Percentiles rank a stretch among this genome's conserved stretches.
Conservation (phyloP, 176 grass and related monocot species). For the Rhipidocladum racemiflorum region DNA sequence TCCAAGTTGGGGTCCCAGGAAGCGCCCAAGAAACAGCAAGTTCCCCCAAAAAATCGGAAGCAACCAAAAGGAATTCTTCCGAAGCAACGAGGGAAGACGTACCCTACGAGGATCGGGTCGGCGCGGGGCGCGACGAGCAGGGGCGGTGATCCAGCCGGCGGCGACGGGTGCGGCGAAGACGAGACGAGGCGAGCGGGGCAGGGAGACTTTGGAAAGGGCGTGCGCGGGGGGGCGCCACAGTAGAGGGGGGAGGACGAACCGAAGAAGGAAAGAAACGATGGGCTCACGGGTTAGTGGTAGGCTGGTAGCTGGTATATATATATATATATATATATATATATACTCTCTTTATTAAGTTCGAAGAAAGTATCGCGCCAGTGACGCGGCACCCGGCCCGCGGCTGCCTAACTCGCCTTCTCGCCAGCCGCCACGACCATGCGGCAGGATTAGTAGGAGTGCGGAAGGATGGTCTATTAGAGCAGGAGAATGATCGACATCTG, state of each 20-base stretch:
- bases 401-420: neutral
- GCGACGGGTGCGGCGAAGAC: neutral
- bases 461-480: too few relatives aligned
- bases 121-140: neutral
- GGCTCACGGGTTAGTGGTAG: neutral
- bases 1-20: neutral
- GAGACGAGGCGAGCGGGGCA: too few relatives aligned
- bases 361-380: neutral
- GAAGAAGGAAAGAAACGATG: neutral
- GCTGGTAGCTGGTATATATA: neutral
- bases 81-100: neutral
- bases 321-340: too few relatives aligned
- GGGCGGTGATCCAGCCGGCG: neutral
- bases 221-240: neutral
- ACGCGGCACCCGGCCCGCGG: conserved; percentile 2
- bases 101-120: conserved; percentile 36
- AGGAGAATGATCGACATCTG: too few relatives aligned
- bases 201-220: neutral
- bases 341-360: too few relatives aligned
- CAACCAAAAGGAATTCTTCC: neutral
- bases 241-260: neutral
- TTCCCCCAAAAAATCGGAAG: neutral
- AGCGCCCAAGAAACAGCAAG: neutral
- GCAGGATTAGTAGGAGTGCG: too few relatives aligned
- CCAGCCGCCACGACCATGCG: neutral